These are phyloP conservation scores for Eleusine indica DNA, from an alignment of 176 grass and related monocot species.

Conservation along the genomic window DNA sequence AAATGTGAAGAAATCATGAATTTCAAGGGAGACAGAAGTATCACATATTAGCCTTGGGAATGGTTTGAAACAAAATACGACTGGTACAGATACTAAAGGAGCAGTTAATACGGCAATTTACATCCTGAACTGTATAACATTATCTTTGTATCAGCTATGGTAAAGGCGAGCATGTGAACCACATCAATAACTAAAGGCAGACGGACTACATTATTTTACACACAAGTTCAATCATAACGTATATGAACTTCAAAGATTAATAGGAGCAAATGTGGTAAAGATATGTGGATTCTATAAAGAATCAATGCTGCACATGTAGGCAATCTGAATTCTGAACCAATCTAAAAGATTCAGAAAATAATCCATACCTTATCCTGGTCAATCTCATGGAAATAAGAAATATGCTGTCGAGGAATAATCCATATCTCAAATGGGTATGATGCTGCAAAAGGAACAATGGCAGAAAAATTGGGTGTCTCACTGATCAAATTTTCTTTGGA, in stretches of 20 bases:
- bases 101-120: constrained; percentile 3
- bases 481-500: constrained; percentile 67
- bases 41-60: not conserved
- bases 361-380: constrained; percentile 65
- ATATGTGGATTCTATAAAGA: not conserved
- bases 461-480: constrained; percentile 64
- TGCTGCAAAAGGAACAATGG: constrained; percentile 87
- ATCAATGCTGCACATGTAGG: not conserved
- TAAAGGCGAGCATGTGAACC: not conserved
- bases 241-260: not conserved
- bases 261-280: not conserved
- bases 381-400: constrained; percentile 81
- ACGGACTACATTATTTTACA: not conserved
- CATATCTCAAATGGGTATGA: constrained; percentile 93
- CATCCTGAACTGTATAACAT: not conserved
- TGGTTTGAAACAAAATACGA: not conserved
- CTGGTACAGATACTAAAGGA: not conserved
- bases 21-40: not conserved
- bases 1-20: not conserved
- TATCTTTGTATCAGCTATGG: not conserved
- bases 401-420: constrained; percentile 81
- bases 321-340: constrained; percentile 11
- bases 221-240: not conserved
- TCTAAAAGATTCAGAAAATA: not conserved
- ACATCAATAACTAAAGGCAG: not conserved